Evolutionary conservation across 176 grass and related monocot genomes (phyloP), one percentile per base, ranked within the genome.

Genomic region (Aegilops bicornis): DNA sequence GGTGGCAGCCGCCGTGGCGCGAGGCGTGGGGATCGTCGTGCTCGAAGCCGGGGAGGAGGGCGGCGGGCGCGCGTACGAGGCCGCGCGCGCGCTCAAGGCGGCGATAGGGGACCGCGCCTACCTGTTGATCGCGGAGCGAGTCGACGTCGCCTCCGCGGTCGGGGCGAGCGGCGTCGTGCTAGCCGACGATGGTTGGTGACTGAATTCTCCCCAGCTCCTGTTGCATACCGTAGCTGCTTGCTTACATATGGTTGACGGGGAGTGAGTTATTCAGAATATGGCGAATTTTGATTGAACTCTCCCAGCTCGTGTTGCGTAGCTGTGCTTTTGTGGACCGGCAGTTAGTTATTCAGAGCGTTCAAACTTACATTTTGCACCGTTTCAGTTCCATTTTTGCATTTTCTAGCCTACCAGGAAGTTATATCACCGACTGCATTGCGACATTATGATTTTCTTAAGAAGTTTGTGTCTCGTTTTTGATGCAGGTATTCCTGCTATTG

Each of bases 151-250:
- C 72, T 85, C 97, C 10, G 97, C 94, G 6, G 79, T 96, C 35
- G 97, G 94, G 42, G 92, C 97, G 14, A 96, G 90, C 40, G 97
- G 97, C 10, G 90, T 99, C 71, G 97, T 96, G 69, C 97, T 99
- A 3, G 86, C 92, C 15, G 97, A 99, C 80, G 88, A 96, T 8
- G 97, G 97, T 99, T 88, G 19, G 94, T 91, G 35, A 64, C 25
- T 47, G 36, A 4, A 7, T 92, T 79, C 69, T 47, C 35, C 50
- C 10, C 14, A 39, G 12, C 71, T 73, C 83, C 40, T 71, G 0
- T 59, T 84, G 80, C 45, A 19, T 22, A 0, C 54, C 3, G 19
- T 36, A 42, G 39, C 23, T 39, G 27, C 36, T 84, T 89, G 25
- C 47, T 67, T 59, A 59, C 56, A 56, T 17, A 84, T 68, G 30